Conservation (phyloP, 768 basidiomycete genomes). For the Leccinum subgranulosum region DNA sequence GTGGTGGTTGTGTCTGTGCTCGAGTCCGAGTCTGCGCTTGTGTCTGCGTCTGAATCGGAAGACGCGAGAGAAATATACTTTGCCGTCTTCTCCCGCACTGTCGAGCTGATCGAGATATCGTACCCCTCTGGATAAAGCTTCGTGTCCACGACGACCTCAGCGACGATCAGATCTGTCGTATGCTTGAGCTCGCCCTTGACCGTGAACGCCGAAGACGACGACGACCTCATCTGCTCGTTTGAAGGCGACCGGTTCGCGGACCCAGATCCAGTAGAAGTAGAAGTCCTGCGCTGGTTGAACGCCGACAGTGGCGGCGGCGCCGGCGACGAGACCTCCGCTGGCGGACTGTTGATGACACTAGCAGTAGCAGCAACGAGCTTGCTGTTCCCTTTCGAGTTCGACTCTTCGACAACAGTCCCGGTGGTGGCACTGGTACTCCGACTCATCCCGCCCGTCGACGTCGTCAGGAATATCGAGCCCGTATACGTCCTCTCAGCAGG, state of each 20-base stretch:
- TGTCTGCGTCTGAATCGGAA: not conserved
- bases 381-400: slow-evolving; percentile 42
- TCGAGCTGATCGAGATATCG: slow-evolving; percentile 46
- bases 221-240: slow-evolving; percentile 29
- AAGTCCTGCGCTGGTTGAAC: slow-evolving; percentile 13
- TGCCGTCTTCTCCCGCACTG: slow-evolving; percentile 36
- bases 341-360: not conserved
- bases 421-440: slow-evolving; percentile 14
- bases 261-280: slow-evolving; percentile 25
- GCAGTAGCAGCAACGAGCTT: not conserved
- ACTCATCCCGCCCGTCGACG: slow-evolving; percentile 10
- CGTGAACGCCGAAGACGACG: slow-evolving; percentile 54
- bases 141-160: slow-evolving; percentile 78
- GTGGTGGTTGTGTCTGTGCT: not conserved
- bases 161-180: slow-evolving; percentile 68
- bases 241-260: slow-evolving; percentile 29
- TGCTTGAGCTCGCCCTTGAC: slow-evolving; percentile 58
- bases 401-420: slow-evolving; percentile 29
- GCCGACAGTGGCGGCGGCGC: slow-evolving; percentile 26
- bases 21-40: not conserved
- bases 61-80: slow-evolving; percentile 33
- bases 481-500: slow-evolving; percentile 51
- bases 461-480: slow-evolving; percentile 46
- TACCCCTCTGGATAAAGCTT: slow-evolving; percentile 81
- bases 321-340: slow-evolving; percentile 21